These are phyloP conservation scores for Leccinum broughii DNA, from an alignment of 768 basidiomycete genomes.

Conservation along the genomic window DNA sequence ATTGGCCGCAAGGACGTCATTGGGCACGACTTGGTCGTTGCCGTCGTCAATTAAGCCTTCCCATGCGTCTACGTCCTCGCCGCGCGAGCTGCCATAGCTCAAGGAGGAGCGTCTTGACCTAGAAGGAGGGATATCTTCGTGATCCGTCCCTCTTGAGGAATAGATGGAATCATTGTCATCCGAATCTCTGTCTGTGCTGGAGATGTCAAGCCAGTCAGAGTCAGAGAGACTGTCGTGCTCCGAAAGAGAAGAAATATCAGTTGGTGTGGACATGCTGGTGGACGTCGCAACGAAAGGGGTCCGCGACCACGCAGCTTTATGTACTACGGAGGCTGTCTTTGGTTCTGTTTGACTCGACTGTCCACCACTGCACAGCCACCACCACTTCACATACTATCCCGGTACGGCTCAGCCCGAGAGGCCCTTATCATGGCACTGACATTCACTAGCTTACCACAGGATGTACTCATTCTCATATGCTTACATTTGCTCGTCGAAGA, in stretches of 20 bases:
- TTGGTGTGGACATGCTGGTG: constrained; percentile 35
- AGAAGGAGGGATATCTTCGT: constrained; percentile 51
- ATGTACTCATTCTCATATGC: constrained; percentile 44
- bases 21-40: constrained; percentile 45
- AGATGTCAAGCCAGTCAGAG: constrained; percentile 83
- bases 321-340: constrained; percentile 26
- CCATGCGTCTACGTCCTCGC: constrained; percentile 74
- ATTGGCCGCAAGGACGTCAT: constrained; percentile 23
- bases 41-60: constrained; percentile 71
- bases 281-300: constrained; percentile 34
- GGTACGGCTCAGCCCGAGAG: neutral
- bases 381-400: too few relatives aligned
- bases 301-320: constrained; percentile 24
- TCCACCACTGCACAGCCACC: neutral
- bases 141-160: constrained; percentile 58
- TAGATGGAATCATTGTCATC: constrained; percentile 71
- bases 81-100: constrained; percentile 67
- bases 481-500: constrained; percentile 38
- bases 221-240: constrained; percentile 71
- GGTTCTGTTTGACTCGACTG: constrained; percentile 29
- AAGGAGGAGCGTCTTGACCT: constrained; percentile 69
- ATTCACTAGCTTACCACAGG: constrained; percentile 41
- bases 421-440: constrained; percentile 8
- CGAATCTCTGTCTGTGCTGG: constrained; percentile 61
- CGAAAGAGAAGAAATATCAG: constrained; percentile 48